Conservation (phyloP, 495 filamentous ascomycete species). For the Jackrogersella multiformis region DNA sequence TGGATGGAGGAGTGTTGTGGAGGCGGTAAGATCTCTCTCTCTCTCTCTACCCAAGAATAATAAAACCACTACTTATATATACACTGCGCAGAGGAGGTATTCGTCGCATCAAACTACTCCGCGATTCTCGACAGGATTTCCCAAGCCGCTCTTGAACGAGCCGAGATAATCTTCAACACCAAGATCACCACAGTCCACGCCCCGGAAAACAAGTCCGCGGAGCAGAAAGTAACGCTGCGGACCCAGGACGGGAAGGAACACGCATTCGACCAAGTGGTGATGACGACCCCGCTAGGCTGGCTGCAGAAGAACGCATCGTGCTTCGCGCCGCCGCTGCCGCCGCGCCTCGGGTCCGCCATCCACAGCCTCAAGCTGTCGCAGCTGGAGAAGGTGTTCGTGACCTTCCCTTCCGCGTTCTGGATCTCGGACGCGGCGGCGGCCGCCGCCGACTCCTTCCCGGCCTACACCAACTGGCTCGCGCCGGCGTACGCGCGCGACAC, state of each 20-base stretch:
- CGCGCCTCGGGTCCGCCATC: conserved; percentile 67
- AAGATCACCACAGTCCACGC: conserved; percentile 62
- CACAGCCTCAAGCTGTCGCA: conserved; percentile 71
- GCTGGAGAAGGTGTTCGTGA: conserved; percentile 80
- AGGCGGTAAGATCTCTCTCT: conserved; percentile 64
- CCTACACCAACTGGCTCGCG: conserved; percentile 66
- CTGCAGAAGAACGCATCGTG: conserved; percentile 69
- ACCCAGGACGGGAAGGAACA: conserved; percentile 46
- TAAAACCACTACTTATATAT: too few species aligned
- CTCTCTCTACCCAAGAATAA: too few species aligned
- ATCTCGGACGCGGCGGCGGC: background rate
- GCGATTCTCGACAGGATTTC: conserved; percentile 67
- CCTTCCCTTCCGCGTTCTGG: conserved; percentile 66
- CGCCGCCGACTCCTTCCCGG: conserved; percentile 31
- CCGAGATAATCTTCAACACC: conserved; percentile 61
- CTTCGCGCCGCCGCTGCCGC: conserved; percentile 68
- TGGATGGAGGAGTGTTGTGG: conserved; percentile 79
- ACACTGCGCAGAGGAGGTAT: conserved; percentile 76
- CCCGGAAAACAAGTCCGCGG: background rate
- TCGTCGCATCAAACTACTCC: conserved; percentile 75
- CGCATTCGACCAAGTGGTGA: conserved; percentile 74
- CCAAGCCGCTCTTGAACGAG: conserved; percentile 58
- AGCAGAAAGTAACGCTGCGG: conserved; percentile 55
- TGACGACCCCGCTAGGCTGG: conserved; percentile 77
- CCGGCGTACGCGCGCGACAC: conserved; percentile 61